phyloP scores from a whole-genome alignment of 2,329 filamentous ascomycete genomes.

The Shiraia sp. region DNA sequence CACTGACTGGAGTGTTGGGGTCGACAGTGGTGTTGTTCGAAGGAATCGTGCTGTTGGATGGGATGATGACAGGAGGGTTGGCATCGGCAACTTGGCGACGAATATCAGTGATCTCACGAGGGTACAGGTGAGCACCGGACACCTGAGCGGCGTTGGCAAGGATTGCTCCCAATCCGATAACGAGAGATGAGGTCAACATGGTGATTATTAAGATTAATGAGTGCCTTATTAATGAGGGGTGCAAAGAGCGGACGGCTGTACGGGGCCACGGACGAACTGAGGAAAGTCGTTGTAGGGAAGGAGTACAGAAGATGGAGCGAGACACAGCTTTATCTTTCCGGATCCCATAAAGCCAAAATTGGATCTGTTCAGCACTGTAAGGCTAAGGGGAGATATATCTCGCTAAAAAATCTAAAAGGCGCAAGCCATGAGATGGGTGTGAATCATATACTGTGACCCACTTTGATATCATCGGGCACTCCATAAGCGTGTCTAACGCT shows the following conservation, averaged over 20 bases:
- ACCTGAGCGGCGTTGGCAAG: conserved; percentile 25
- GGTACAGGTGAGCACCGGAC: conserved; percentile 9
- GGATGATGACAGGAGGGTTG: too few relatives aligned
- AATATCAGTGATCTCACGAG: too few relatives aligned
- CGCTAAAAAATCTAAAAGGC: conserved; percentile 3
- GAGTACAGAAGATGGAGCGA: not conserved
- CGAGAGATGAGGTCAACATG: conserved; percentile 34
- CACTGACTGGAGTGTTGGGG: too few relatives aligned
- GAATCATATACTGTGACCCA: not conserved
- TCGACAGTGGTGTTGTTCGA: too few relatives aligned
- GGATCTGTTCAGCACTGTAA: too few relatives aligned
- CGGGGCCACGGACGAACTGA: conserved; percentile 27
- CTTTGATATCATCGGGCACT: conserved; percentile 3
- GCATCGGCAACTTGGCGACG: too few relatives aligned
- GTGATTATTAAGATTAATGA: conserved; percentile 25
- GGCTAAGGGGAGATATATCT: too few relatives aligned
- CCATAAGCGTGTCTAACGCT: conserved; percentile 1
- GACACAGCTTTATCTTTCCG: conserved; percentile 12
- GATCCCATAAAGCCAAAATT: conserved; percentile 5
- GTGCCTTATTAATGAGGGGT: conserved; percentile 15
- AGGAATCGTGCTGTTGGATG: too few relatives aligned
- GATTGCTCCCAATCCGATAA: conserved; percentile 23
- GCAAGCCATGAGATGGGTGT: conserved; percentile 9
- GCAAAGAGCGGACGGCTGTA: conserved; percentile 30
- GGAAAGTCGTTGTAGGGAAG: conserved; percentile 21